Base-by-base conservation (phyloP, 345 rosid species). In the Reutealis trisperma region DNA sequence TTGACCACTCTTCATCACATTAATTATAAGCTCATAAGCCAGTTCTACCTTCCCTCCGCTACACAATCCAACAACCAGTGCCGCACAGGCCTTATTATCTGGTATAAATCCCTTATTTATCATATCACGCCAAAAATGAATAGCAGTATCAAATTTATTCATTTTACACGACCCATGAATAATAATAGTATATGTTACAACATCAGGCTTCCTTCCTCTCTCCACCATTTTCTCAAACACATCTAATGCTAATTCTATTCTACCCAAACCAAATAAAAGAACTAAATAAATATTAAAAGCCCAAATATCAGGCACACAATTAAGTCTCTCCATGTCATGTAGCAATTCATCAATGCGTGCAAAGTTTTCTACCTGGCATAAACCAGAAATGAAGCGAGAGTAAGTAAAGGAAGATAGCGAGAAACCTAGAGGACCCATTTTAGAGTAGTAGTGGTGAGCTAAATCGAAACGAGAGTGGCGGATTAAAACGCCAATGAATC, bases 351-450 rank as follows among this genome's bases (percentile, higher is more conserved):
- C 87, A 70, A 93, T 86, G 61, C 89, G 85, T n/a, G 71, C 69
- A 79, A 92, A 81, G 77, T 89, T 84, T 76, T 84, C 88, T 64
- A 85, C 85, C 72, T 85, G 49, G 78, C 97, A 96, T 76, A 96
- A 88, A 78, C 92, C 88, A 61, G 97, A 93, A 79, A 96, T 93
- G 86, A 93, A 91, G 61, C 99, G 90, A 67, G 98, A 93, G 88
- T 92, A 91, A 75, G 99, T 96, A 84, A 92, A 91, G 19, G 94
- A 82, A 72, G 88, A 85, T 22, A 93, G 85, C n/a, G 97, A 91
- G 80, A 92, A 91, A 14, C 97, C 98, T 67, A 83, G 86, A 8
- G 89, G 85, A 65, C 75, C 77, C 94, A 96, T 86, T 74, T 88
- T 78, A 73, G 77, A 52, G 81, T 93, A 92, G 73, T 87, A 79